Evolutionary conservation across 2,329 filamentous ascomycete species (phyloP), one percentile per base, ranked within the genome.

Genomic region (Keithomyces neogunnii): DNA sequence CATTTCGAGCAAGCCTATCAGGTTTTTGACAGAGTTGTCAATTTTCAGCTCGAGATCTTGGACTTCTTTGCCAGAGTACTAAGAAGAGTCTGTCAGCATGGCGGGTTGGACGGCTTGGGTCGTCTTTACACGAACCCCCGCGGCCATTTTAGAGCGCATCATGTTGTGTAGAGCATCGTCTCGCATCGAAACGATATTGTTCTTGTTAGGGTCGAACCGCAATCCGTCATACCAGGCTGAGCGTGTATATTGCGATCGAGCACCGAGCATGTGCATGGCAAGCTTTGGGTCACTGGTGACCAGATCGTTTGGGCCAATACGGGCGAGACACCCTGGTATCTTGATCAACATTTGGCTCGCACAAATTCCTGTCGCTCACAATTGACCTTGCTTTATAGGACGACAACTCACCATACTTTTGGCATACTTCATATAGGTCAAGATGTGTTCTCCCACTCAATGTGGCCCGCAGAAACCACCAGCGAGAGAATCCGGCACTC

Each of bases 21-120:
- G 51, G 8, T 50, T 50, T 4, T 51, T 8, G 28, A 60, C 33
- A 35, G 55, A 54, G 0, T 39, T 39, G 44, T 60, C 53, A 9
- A 60, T 51, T 52, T 72, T 74, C n/a, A 55, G 59, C 47, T 73
- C 68, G 50, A 82, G 72, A 7, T 81, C 66, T 5, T 68, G 57
- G 32, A 82, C 38, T 73, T 69, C 51, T 59, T 58, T 43, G 80
- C 77, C 77, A 2, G 74, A 73, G 57, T 80, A 80, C 74, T 74
- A 11, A 7, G 1, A 13, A 26, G 9, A 26, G 4, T 5, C 38
- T 0, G 38, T 40, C 2, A 40, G 38, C 38, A 26, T 2, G 36
- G 11, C 11, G 36, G 7, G 10, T 11, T 3, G 36, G 0, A 76
- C 48, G 19, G 30, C 11, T 10, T 2, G 36, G 19, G 1, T 50